Percentiles rank a stretch among this genome's conserved stretches.
phyloP scores from a whole-genome alignment of 495 filamentous ascomycete species.

The Apodospora peruviana region DNA sequence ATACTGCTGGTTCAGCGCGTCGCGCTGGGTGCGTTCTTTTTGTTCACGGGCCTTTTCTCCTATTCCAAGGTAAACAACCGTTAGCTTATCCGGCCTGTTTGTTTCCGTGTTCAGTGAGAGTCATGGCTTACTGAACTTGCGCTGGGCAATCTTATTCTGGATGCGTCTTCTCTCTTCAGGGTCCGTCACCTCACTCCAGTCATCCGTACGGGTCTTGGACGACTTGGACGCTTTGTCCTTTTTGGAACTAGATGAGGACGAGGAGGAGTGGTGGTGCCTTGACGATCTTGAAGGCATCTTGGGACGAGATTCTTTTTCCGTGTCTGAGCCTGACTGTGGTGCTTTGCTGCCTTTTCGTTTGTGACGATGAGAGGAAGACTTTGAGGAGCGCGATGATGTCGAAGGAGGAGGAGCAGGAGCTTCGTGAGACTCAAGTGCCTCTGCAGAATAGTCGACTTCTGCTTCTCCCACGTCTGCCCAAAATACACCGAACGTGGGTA shows the following conservation, averaged over 20 bases:
- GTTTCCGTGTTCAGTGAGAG: neutral
- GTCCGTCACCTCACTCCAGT: conserved; percentile 56
- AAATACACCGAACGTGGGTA: conserved; percentile 5
- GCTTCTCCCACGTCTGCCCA: conserved; percentile 4
- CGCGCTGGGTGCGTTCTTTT: conserved; percentile 52
- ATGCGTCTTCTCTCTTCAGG: conserved; percentile 55
- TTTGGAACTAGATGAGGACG: conserved; percentile 22
- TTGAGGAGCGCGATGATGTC: conserved; percentile 9
- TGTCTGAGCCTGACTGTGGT: conserved; percentile 25
- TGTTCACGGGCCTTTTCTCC: conserved; percentile 56
- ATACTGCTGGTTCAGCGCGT: conserved; percentile 49
- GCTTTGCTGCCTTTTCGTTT: conserved; percentile 13
- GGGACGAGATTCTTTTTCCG: conserved; percentile 17
- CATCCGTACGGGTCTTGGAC: conserved; percentile 39
- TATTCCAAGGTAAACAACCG: conserved; percentile 8
- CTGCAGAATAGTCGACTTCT: neutral
- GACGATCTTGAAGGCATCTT: conserved; percentile 32
- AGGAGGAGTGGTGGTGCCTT: conserved; percentile 21
- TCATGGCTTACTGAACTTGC: conserved; percentile 50
- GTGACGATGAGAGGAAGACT: conserved; percentile 3
- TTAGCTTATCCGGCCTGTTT: conserved; percentile 12
- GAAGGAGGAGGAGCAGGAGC: neutral
- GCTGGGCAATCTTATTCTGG: conserved; percentile 56
- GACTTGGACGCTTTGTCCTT: conserved; percentile 25
- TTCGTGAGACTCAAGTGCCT: neutral